These are phyloP conservation scores for Ehretia macrophylla DNA, from an alignment of 257 asterid genomes.

Conservation along the genomic window DNA sequence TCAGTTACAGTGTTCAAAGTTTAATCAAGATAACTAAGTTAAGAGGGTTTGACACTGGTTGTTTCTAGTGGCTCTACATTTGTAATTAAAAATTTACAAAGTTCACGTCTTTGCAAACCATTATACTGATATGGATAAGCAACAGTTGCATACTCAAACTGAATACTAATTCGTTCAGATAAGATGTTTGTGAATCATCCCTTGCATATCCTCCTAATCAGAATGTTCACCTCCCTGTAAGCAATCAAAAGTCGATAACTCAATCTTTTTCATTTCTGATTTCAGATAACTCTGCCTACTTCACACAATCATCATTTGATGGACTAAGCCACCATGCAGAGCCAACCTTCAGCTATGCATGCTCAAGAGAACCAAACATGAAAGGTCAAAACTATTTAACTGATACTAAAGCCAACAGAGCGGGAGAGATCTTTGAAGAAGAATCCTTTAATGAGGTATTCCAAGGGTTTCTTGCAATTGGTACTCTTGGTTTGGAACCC, in stretches of 20 bases:
- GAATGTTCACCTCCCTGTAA: background rate
- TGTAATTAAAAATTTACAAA: no score
- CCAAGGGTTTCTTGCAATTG: conserved; percentile 80
- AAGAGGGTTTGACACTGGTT: no score
- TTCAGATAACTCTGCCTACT: conserved; percentile 49
- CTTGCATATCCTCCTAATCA: no score
- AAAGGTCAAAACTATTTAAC: conserved; percentile 27
- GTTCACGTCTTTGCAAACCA: background rate
- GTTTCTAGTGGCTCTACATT: no score
- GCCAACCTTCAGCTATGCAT: conserved; percentile 27
- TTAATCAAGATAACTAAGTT: no score
- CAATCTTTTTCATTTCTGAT: conserved; percentile 15
- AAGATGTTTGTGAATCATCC: no score
- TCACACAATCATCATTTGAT: conserved; percentile 31
- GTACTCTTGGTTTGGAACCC: conserved; percentile 68
- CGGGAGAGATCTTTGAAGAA: conserved; percentile 31
- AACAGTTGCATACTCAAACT: no score
- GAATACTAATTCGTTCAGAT: no score
- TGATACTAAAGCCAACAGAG: conserved; percentile 23
- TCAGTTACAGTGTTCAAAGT: no score
- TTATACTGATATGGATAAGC: background rate
- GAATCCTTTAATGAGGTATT: conserved; percentile 47
- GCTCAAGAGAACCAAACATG: conserved; percentile 13
- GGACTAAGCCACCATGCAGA: conserved; percentile 41
- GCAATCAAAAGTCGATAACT: background rate